Evolutionary conservation across 805 yeast genomes (phyloP).

Genomic region (Pichia heedii): DNA sequence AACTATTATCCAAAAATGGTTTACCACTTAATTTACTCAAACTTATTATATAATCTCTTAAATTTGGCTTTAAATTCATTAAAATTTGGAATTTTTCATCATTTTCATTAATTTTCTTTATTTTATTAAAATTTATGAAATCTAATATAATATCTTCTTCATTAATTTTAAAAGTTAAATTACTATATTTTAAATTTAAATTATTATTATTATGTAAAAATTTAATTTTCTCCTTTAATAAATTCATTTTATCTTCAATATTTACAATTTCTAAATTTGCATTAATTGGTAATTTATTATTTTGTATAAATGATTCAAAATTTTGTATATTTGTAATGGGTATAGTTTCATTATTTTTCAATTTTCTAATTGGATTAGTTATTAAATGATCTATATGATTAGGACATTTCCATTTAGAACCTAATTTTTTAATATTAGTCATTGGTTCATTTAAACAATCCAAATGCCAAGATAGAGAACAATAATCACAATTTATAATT

Average conservation of each 20-base stretch:
- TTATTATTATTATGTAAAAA: background rate
- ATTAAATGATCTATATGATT: conserved; percentile 54
- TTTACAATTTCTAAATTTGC: conserved; percentile 44
- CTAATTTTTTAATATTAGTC: conserved; percentile 61
- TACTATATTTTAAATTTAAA: conserved; percentile 12
- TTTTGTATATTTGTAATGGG: conserved; percentile 40
- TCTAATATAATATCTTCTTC: conserved; percentile 62
- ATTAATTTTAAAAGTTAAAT: conserved; percentile 52
- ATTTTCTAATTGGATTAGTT: conserved; percentile 38
- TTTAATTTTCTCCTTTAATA: conserved; percentile 1
- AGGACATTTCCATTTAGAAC: conserved; percentile 87
- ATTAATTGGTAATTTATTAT: conserved; percentile 32
- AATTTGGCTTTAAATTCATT: conserved; percentile 19
- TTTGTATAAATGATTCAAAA: conserved; percentile 33
- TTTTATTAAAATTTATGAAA: conserved; percentile 48
- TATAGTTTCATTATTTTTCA: conserved; percentile 41
- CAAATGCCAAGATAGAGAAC: conserved; percentile 77
- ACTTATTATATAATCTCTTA: conserved; percentile 25
- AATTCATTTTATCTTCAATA: conserved; percentile 29
- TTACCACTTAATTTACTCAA: conserved; percentile 26
- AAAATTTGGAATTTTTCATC: conserved; percentile 22
- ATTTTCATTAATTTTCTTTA: conserved; percentile 26
- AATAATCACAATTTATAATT: conserved; percentile 72
- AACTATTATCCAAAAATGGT: conserved; percentile 21
- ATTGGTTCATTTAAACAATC: conserved; percentile 79